These are phyloP conservation scores for Podochytrium sp. DNA, from an alignment of 192 early-diverging fungal genomes.

Conservation along the genomic window DNA sequence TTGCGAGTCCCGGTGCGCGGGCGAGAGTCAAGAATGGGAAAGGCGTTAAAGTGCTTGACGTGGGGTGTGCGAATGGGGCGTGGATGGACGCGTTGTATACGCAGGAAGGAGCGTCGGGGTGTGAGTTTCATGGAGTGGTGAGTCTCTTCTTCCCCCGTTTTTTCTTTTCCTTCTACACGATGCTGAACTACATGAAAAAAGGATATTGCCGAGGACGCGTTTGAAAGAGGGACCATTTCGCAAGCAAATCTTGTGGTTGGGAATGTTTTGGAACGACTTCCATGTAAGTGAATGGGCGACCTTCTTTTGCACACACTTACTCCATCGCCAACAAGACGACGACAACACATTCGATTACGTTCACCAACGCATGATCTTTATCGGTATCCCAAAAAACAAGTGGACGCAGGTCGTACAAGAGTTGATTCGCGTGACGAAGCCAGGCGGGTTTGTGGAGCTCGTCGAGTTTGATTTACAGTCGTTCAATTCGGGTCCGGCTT, in stretches of 20 bases:
- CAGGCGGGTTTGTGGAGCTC: constrained; percentile 55
- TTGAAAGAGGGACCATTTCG: not conserved
- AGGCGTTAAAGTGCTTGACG: constrained; percentile 14
- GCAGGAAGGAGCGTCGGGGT: not conserved
- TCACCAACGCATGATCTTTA: constrained; percentile 46
- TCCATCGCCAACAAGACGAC: not conserved
- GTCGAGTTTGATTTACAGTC: constrained; percentile 31
- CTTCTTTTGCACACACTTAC: not conserved
- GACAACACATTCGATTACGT: constrained; percentile 59
- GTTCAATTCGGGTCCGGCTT: not conserved
- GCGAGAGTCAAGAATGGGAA: not conserved
- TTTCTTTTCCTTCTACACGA: not conserved
- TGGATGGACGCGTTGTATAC: not conserved
- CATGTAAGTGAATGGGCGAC: not conserved
- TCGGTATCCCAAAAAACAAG: constrained; percentile 39
- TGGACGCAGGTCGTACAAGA: constrained; percentile 51
- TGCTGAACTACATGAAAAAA: not conserved
- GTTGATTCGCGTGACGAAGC: constrained; percentile 53
- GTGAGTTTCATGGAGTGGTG: constrained; percentile 3
- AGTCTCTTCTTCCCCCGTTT: not conserved
- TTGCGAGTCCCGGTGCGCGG: not conserved
- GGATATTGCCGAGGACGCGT: constrained; percentile 9
- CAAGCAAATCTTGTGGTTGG: not conserved
- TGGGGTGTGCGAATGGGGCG: constrained; percentile 19
- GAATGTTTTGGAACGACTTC: constrained; percentile 22